Evolutionary conservation across 306 rosid species (phyloP), one percentile per base, ranked within the genome.

Genomic region (Inga oerstediana): DNA sequence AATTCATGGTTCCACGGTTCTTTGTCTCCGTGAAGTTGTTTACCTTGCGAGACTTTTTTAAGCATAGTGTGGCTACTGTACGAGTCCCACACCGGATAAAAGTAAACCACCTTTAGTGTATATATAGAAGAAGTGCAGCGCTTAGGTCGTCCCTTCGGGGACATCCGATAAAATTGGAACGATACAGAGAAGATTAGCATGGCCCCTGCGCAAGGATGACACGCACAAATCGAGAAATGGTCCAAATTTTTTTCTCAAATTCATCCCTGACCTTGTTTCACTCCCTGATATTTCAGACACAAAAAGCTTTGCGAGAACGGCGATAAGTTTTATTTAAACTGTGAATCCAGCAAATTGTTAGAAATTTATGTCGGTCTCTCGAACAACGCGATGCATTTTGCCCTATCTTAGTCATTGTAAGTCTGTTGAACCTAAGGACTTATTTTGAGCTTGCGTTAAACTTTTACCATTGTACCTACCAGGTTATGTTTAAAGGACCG

Each of bases 171-270:
- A 72, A 72, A 72, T 72, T 72, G 76, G 59, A 72, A 72, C 76
- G 76, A 72, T 72, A 72, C 76, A 72, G 76, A 72, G 76, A 72
- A 72, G 76, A 72, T 72, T 72, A 72, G 76, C 76, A 72, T 72
- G 76, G 76, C 76, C 76, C 76, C 76, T 72, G 76, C 76, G 76
- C 76, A 72, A 72, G 76, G 76, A 72, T 72, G 61, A 72, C 76
- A 72, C 76, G 76, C 76, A 72, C 76, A 72, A 72, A 72, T 72
- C 76, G 76, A 72, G 76, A 72, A 72, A 72, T 72, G 76, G 76
- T 72, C 59, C 39, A 72, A 72, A 45, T 72, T 72, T 72, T 46
- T 10, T 61, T 61, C 2, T 3, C 67, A 22, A 24, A 24, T n/a
- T 9, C 30, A 59, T 59, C 62, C 30, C 65, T 15, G 65, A n/a